A percentile compares a stretch with the other conserved stretches of the same genome.
Conservation (phyloP, 345 rosid species). For the Salix purpurea region DNA sequence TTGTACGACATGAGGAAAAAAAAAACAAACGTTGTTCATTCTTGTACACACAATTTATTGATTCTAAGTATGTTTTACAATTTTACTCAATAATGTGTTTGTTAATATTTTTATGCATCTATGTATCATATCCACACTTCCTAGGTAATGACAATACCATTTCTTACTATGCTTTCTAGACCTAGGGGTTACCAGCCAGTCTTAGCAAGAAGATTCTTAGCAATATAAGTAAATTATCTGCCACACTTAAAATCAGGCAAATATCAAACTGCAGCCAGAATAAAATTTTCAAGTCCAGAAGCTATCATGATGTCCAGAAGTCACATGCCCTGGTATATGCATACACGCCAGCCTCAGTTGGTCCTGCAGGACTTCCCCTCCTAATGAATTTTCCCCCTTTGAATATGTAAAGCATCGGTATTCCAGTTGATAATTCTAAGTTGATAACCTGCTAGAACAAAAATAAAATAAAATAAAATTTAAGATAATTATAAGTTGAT, state of each 20-base stretch:
- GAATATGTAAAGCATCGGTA: slow-evolving; percentile 90
- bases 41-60: neutral
- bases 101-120: neutral
- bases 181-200: neutral
- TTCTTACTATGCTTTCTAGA: neutral
- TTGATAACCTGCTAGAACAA: slow-evolving; percentile 54
- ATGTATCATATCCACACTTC: neutral
- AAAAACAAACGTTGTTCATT: neutral
- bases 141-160: neutral
- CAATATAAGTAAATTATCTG: neutral
- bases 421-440: slow-evolving; percentile 84
- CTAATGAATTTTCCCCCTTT: slow-evolving; percentile 81
- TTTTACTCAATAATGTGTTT: neutral
- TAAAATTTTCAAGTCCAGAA: neutral
- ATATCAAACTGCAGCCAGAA: neutral
- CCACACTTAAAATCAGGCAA: neutral
- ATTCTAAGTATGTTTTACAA: neutral
- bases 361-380: slow-evolving; percentile 87
- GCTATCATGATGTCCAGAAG: slow-evolving; percentile 1
- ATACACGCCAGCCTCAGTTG: slow-evolving; percentile 90
- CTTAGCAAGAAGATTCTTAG: neutral
- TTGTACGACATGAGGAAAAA: no score
- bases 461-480: neutral
- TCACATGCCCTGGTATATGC: slow-evolving; percentile 78
- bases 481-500: slow-evolving; percentile 67